Evolutionary conservation across 1,139 yeast genomes (phyloP), one percentile per base, ranked within the genome.

Genomic region (Kodamaea sp.): DNA sequence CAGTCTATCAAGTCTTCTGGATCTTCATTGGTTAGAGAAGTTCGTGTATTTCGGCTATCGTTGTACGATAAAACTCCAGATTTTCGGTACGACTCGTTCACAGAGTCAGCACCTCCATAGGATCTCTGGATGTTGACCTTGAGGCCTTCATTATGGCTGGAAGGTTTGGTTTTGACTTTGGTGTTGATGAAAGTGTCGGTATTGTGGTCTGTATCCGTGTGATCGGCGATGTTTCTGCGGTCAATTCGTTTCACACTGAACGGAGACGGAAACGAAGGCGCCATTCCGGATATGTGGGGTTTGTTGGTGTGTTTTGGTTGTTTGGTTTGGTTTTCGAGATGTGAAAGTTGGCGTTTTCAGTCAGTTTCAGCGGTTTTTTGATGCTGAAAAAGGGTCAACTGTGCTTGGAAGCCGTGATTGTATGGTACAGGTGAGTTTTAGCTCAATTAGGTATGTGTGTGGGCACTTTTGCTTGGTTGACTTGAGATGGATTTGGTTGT

Each of bases 1-100:
- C 85, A 80, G 15, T 59, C 51, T 7, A 74, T 58, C n/a, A 78
- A 45, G 11, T 73, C 74, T 26, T 68, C 67, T 7, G 47, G 43
- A 4, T 42, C 36, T 15, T 31, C 28, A 19, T 26, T 26, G 10
- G 10, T 14, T 16, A 12, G 7, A 26, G 15, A 22, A 7, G 21
- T 18, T 7, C 21, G 6, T 9, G 6, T 18, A 18, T 9, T 6
- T 21, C 23, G 14, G 31, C 27, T 5, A 16, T 18, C 8, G 10
- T 21, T 15, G 31, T 23, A 9, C 22, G 15, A 20, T 34, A 24
- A 10, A 7, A 28, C 15, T 10, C 26, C 19, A 12, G 22, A n/a
- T n/a, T 30, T 16, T 21, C 15, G 26, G 28, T n/a, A 25, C 6
- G 29, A 25, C 18, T 18, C 11, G 20, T 19, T 12, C 15, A 10